Percentiles rank a stretch among this genome's conserved stretches.
Conservation (phyloP, 805 yeast genomes). For the Candida ficus region DNA sequence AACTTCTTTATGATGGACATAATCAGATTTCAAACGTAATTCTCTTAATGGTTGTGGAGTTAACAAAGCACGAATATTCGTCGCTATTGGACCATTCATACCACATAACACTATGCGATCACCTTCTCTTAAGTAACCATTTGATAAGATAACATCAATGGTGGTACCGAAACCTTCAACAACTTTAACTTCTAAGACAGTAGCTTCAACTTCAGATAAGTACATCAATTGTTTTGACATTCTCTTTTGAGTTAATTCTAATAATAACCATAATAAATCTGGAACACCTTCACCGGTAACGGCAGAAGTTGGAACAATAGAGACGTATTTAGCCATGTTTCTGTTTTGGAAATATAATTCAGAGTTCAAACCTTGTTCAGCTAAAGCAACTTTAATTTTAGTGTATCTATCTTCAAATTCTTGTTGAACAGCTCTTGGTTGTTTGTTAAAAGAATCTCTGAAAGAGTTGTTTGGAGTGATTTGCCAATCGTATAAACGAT, state of each 20-base stretch:
- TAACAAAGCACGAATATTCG: constrained; percentile 89
- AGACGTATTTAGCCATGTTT: constrained; percentile 88
- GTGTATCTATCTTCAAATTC: constrained; percentile 88
- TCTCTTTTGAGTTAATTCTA: constrained; percentile 95
- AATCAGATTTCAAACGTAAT: constrained; percentile 93
- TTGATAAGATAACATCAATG: constrained; percentile 95
- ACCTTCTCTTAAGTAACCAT: constrained; percentile 93
- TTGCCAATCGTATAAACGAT: constrained; percentile 96
- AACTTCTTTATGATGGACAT: constrained; percentile 94
- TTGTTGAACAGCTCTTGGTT: constrained; percentile 77
- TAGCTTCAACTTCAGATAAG: constrained; percentile 89
- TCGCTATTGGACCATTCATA: constrained; percentile 96
- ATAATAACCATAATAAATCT: constrained; percentile 89
- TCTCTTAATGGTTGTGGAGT: constrained; percentile 98
- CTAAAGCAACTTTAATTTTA: constrained; percentile 80
- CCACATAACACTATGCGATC: constrained; percentile 96
- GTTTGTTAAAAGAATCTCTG: constrained; percentile 87
- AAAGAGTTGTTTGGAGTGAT: constrained; percentile 85
- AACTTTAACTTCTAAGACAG: constrained; percentile 94
- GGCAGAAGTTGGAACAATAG: constrained; percentile 98
- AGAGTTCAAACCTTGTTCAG: constrained; percentile 98
- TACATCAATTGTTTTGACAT: constrained; percentile 99
- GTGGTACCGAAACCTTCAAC: constrained; percentile 99
- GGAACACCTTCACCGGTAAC: constrained; percentile 99
- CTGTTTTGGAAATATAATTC: constrained; percentile 94